These are phyloP conservation scores for Phytophthora aleatoria DNA, from an alignment of 352 stramenopile species.

Conservation along the genomic window DNA sequence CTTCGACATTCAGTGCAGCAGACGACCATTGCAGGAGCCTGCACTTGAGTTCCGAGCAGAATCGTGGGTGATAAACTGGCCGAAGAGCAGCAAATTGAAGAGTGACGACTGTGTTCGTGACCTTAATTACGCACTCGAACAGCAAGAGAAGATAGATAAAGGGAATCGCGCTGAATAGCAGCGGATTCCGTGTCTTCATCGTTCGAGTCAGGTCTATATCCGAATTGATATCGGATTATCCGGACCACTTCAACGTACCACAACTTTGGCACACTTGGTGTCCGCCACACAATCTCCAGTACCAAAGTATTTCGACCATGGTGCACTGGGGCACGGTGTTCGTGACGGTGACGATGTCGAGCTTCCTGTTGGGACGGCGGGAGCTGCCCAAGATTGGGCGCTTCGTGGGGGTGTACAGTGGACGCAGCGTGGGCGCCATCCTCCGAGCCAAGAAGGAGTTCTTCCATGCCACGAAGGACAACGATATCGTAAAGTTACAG, in stretches of 20 bases:
- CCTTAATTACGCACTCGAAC: not conserved
- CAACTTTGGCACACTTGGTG: constrained; percentile 7
- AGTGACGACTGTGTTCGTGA: constrained; percentile 7
- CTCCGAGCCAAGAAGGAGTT: constrained; percentile 85
- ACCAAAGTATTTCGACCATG: constrained; percentile 24
- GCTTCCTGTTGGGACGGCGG: constrained; percentile 70
- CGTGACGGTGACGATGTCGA: constrained; percentile 65
- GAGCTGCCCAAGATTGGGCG: constrained; percentile 75
- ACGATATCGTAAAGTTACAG: constrained; percentile 81
- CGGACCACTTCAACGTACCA: constrained; percentile 13
- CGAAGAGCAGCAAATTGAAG: constrained; percentile 10
- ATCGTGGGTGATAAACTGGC: constrained; percentile 11
- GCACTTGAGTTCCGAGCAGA: constrained; percentile 10
- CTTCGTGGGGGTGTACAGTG: constrained; percentile 63
- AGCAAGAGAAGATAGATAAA: constrained; percentile 2
- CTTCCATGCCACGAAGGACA: constrained; percentile 82
- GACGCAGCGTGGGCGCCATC: constrained; percentile 68
- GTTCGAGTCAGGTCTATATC: constrained; percentile 5
- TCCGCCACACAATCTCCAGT: constrained; percentile 13
- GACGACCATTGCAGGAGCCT: constrained; percentile 11
- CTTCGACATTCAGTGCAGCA: constrained; percentile 19
- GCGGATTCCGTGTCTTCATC: not conserved
- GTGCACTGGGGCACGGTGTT: constrained; percentile 73
- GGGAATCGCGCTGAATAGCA: constrained; percentile 1
- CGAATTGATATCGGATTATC: not conserved